A percentile compares a stretch with the other conserved stretches of the same genome.
These are phyloP conservation scores for Penicillium waksmanii DNA, from an alignment of 495 filamentous ascomycete species.

Conservation along the genomic window DNA sequence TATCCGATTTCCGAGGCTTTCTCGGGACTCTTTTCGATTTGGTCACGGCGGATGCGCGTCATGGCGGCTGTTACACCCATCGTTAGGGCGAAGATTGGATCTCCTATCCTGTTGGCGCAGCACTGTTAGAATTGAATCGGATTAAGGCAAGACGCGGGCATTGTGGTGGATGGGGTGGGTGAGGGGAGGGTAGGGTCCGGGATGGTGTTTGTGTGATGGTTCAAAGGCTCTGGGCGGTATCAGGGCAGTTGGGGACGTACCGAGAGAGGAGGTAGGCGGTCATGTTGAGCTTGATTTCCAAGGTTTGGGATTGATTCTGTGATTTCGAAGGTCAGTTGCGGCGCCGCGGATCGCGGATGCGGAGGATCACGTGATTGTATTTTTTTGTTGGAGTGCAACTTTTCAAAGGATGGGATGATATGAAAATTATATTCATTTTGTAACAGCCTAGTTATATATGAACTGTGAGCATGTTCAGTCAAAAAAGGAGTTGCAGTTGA, in stretches of 20 bases:
- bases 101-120: constrained; percentile 58
- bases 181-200: background rate
- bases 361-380: background rate
- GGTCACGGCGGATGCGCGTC: constrained; percentile 74
- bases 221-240: no score
- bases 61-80: constrained; percentile 70
- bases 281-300: constrained; percentile 27
- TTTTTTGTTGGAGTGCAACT: background rate
- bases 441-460: no score
- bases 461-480: no score
- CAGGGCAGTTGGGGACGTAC: constrained; percentile 28
- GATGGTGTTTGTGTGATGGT: background rate
- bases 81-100: constrained; percentile 83
- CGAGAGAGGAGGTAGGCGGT: constrained; percentile 47
- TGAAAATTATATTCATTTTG: no score
- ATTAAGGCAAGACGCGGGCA: background rate
- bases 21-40: constrained; percentile 60
- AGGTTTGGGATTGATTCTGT: background rate
- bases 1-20: constrained; percentile 37
- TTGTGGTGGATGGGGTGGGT: background rate
- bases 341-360: background rate
- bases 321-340: background rate
- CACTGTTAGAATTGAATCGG: background rate
- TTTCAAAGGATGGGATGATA: no score
- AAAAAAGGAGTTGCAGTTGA: no score